Evolutionary conservation across 441 rosid genomes (phyloP).

Genomic region (Rhodomyrtus psidioides): DNA sequence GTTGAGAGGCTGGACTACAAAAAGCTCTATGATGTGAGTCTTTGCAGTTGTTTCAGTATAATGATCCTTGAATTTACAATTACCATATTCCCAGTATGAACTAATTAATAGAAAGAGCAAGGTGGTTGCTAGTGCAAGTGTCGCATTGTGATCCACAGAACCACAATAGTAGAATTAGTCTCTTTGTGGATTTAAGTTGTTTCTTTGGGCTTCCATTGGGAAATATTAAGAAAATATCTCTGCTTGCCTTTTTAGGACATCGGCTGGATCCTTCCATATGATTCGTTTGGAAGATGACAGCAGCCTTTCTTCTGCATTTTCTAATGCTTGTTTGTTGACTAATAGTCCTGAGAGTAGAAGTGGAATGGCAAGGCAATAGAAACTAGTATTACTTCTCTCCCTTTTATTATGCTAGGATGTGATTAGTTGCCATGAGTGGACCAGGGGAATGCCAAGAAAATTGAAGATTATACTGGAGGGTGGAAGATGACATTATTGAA

Average conservation of each 20-base stretch:
- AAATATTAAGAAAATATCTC: not conserved
- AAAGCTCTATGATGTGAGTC: conserved; percentile 81
- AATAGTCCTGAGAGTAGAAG: not conserved
- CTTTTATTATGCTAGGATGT: not conserved
- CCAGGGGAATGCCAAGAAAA: too few species aligned
- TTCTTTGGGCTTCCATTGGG: not conserved
- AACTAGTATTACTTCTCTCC: not conserved
- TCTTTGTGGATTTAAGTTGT: not conserved
- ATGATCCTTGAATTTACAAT: not conserved
- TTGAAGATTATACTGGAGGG: not conserved
- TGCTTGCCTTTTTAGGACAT: not conserved
- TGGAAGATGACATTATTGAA: not conserved
- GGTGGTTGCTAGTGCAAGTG: not conserved
- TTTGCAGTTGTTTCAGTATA: conserved; percentile 4
- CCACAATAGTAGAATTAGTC: not conserved
- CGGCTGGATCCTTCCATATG: not conserved
- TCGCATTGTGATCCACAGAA: not conserved
- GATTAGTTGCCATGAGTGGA: too few species aligned
- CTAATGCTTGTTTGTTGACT: not conserved
- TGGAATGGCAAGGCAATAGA: not conserved
- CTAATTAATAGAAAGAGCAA: not conserved
- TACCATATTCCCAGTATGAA: not conserved
- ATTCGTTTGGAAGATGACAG: not conserved
- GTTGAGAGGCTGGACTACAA: conserved; percentile 86
- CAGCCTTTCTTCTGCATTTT: not conserved